Evolutionary conservation across 768 basidiomycete genomes (phyloP).

Genomic region (Lactarius quietus): DNA sequence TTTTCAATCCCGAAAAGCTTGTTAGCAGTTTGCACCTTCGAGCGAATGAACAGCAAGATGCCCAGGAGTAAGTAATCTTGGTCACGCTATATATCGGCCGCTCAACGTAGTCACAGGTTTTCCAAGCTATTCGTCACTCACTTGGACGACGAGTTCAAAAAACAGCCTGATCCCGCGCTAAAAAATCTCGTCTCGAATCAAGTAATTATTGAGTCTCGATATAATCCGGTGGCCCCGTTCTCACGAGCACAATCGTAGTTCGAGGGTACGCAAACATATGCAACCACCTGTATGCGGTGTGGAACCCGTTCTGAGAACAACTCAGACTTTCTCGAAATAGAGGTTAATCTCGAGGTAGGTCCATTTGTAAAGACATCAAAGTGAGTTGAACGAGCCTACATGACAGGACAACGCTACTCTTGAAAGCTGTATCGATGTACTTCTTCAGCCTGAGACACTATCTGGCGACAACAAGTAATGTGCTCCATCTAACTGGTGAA

Average conservation of each 20-base stretch:
- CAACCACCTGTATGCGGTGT: constrained; percentile 74
- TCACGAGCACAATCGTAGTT: constrained; percentile 49
- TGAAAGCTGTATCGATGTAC: constrained; percentile 64
- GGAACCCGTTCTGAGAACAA: constrained; percentile 60
- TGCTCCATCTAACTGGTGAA: constrained; percentile 7
- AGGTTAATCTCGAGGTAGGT: constrained; percentile 74
- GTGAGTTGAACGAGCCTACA: background rate
- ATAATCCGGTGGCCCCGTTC: background rate
- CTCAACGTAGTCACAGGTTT: constrained; percentile 51
- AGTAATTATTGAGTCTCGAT: constrained; percentile 42
- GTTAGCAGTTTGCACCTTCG: constrained; percentile 81
- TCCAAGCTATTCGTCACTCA: constrained; percentile 93
- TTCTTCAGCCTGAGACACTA: constrained; percentile 67
- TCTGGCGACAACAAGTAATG: constrained; percentile 83
- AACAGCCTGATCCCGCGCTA: constrained; percentile 61
- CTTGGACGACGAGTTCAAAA: constrained; percentile 82
- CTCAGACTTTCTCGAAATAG: constrained; percentile 82
- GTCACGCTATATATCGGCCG: background rate
- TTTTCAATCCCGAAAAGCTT: constrained; percentile 81
- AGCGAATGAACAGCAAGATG: constrained; percentile 90
- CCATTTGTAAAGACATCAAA: background rate
- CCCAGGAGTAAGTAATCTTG: constrained; percentile 71
- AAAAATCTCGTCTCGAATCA: constrained; percentile 71
- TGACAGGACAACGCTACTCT: constrained; percentile 65
- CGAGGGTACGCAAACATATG: constrained; percentile 80